phyloP scores from a whole-genome alignment of 2,329 filamentous ascomycete species.

The Trichoderma pleuroti region DNA sequence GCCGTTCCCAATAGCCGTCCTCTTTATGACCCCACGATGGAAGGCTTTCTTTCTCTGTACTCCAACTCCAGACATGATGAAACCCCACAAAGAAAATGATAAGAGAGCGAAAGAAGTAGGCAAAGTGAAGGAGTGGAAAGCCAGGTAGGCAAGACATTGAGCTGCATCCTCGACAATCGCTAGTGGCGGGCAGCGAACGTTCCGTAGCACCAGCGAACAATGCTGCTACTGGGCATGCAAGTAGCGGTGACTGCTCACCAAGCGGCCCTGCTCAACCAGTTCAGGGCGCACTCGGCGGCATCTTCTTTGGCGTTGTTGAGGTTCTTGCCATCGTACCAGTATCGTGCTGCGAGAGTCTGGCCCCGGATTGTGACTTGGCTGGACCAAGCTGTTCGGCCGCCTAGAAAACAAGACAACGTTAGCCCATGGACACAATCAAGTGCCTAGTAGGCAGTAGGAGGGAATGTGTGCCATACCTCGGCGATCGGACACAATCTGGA shows the following conservation, averaged over 20 bases:
- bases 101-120: not conserved
- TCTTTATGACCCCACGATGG: not conserved
- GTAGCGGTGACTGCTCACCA: slow-evolving; percentile 8
- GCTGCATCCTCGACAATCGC: not conserved
- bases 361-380: slow-evolving; percentile 71
- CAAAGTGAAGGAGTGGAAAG: not conserved
- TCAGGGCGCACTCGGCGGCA: slow-evolving; percentile 77
- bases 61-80: slow-evolving; percentile 13
- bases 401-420: slow-evolving; percentile 41
- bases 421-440: not conserved
- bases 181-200: not conserved
- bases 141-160: not conserved
- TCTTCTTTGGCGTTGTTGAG: slow-evolving; percentile 87
- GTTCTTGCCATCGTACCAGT: slow-evolving; percentile 88
- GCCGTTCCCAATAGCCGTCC: not conserved
- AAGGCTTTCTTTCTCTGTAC: not conserved
- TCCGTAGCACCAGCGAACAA: not conserved
- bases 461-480: slow-evolving; percentile 52
- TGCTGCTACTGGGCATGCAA: not conserved
- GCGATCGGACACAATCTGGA: slow-evolving; percentile 70
- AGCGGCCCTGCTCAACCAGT: slow-evolving; percentile 45
- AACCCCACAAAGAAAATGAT: slow-evolving; percentile 9
- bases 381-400: slow-evolving; percentile 88
- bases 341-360: slow-evolving; percentile 65
- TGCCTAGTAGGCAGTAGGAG: not conserved